Evolutionary conservation across 2,329 filamentous ascomycete genomes (phyloP), one percentile per base, ranked within the genome.

Genomic region (Colletotrichum brevisporum): DNA sequence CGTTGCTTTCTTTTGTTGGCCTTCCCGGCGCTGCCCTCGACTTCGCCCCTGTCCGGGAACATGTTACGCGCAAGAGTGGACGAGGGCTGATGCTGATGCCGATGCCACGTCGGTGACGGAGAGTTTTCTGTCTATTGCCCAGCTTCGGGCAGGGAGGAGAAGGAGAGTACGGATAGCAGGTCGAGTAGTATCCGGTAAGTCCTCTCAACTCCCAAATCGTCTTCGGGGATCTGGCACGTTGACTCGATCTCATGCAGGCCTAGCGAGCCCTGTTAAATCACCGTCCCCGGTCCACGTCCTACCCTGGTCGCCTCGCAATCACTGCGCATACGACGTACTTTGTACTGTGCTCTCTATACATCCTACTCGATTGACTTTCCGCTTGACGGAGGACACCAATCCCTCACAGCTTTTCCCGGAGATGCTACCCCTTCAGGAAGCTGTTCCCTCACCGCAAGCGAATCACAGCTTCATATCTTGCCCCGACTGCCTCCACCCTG

Each of bases 201-300:
- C 52, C 50, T 47, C 10, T 36, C 39, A 24, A 59, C 48, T 48
- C 59, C 62, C 24, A 39, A 24, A 13, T n/a, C 18, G 31, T 31
- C 51, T 24, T 47, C 16, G 41, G 31, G 62, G 55, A 69, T 69
- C 62, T 69, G 26, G 51, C 55, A 36, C 55, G 43, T 51, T 48
- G 41, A 26, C 48, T 60, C 67, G 67, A 69, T 69, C 67, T 67
- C 67, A 67, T 69, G 55, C 62, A 67, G 24, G 56, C 63, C 51
- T 45, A 67, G 54, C 41, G 51, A 65, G 48, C 31, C 27, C 48
- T 56, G 55, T 51, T 66, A 50, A 48, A 51, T 53, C 52, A 55
- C 56, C 50, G 39, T 27, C 56, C 66, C 41, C 27, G 24, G 55
- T 60, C 62, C 41, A 48, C 39, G 41, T 45, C 50, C 21, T 26